Percentiles rank a stretch among this genome's conserved stretches.
Conservation (phyloP, 495 filamentous ascomycete genomes). For the Neurospora intermedia region DNA sequence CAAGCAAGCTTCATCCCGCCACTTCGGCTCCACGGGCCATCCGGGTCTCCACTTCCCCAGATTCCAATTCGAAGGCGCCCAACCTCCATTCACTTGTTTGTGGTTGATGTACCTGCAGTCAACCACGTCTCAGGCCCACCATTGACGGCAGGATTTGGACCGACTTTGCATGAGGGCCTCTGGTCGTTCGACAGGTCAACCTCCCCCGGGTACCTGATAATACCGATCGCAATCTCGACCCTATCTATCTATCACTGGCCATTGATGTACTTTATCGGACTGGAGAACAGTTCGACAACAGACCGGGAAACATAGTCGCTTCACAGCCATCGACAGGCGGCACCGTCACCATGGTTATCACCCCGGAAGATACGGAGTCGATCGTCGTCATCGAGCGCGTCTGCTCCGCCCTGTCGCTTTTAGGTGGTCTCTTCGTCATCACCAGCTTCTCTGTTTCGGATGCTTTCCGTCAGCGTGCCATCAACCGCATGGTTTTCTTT, state of each 20-base stretch:
- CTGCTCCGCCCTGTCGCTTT: constrained; percentile 58
- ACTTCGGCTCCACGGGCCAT: not conserved
- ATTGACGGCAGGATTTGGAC: not conserved
- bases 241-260: not conserved
- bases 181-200: not conserved
- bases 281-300: not conserved
- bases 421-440: constrained; percentile 64
- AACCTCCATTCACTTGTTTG: not conserved
- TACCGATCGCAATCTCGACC: not conserved
- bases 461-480: constrained; percentile 58
- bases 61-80: not conserved
- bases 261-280: not conserved
- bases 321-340: not conserved
- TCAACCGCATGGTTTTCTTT: constrained; percentile 79
- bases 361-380: constrained; percentile 20
- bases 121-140: not conserved
- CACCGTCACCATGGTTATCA: not conserved
- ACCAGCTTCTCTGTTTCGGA: constrained; percentile 52
- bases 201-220: not conserved
- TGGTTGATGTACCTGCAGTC: not conserved
- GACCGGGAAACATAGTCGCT: not conserved
- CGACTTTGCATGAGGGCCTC: not conserved
- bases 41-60: not conserved
- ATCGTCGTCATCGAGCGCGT: constrained; percentile 54
- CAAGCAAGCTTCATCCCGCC: not conserved